phyloP scores from a whole-genome alignment of 495 filamentous ascomycete species.

The Hyphodiscus hymeniophilus region DNA sequence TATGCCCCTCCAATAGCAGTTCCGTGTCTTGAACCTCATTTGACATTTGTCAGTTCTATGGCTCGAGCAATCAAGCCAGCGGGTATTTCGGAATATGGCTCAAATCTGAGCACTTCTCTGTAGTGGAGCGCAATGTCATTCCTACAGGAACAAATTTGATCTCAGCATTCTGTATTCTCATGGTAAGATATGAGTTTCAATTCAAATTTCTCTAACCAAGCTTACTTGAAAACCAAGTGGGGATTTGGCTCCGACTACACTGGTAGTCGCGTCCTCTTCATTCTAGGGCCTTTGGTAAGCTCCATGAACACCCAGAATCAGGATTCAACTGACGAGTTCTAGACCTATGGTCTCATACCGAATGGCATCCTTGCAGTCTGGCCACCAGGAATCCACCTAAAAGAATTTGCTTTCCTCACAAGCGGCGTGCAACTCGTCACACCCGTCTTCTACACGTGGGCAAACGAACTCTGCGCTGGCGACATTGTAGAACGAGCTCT shows the following conservation, averaged over 20 bases:
- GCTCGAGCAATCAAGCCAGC: slow-evolving; percentile 16
- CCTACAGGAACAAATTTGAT: background rate
- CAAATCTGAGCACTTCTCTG: slow-evolving; percentile 19
- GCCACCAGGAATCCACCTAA: slow-evolving; percentile 18
- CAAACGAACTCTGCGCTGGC: no score
- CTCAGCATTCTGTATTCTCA: no score
- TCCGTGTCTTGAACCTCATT: background rate
- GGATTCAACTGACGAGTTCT: background rate
- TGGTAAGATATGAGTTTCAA: no score
- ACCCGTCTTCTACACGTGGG: slow-evolving; percentile 12
- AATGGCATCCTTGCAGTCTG: slow-evolving; percentile 25
- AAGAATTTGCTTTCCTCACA: slow-evolving; percentile 22
- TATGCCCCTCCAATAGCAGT: background rate
- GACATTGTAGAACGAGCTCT: no score
- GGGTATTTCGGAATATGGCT: slow-evolving; percentile 23
- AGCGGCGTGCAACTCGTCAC: slow-evolving; percentile 26
- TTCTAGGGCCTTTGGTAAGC: slow-evolving; percentile 17
- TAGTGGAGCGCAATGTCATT: slow-evolving; percentile 20
- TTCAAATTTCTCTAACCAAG: no score
- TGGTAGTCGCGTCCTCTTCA: slow-evolving; percentile 15
- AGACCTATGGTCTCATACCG: slow-evolving; percentile 23
- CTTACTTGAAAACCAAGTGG: slow-evolving; percentile 15
- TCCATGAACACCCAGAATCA: background rate
- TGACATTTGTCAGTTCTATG: slow-evolving; percentile 14
- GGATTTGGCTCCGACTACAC: slow-evolving; percentile 21